A percentile compares a stretch with the other conserved stretches of the same genome.
These are phyloP conservation scores for Emericellopsis terricola DNA, from an alignment of 495 filamentous ascomycete genomes.

Conservation along the genomic window DNA sequence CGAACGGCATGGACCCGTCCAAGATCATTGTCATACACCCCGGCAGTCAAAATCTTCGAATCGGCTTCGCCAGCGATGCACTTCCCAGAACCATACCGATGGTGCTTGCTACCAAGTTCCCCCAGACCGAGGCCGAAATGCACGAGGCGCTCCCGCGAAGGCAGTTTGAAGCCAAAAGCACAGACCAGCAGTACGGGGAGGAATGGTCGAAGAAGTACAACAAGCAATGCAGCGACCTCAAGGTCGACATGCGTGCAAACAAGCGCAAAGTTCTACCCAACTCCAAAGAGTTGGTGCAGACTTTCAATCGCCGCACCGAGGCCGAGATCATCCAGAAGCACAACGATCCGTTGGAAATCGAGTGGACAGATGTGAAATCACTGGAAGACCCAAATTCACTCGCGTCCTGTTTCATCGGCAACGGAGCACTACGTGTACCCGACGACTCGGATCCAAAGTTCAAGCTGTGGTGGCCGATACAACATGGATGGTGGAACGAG, in stretches of 20 bases:
- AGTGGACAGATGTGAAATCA: slow-evolving; percentile 75
- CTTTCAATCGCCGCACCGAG: slow-evolving; percentile 67
- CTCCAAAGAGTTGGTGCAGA: slow-evolving; percentile 83
- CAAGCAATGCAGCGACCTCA: slow-evolving; percentile 70
- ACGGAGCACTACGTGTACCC: slow-evolving; percentile 66
- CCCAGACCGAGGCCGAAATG: slow-evolving; percentile 66
- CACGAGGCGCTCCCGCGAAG: slow-evolving; percentile 74
- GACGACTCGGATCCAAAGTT: slow-evolving; percentile 82
- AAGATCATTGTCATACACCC: slow-evolving; percentile 92
- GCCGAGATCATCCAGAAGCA: slow-evolving; percentile 81
- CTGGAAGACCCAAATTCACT: slow-evolving; percentile 30
- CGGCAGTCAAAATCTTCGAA: slow-evolving; percentile 92
- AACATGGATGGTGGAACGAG: slow-evolving; percentile 77
- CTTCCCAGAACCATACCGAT: slow-evolving; percentile 87
- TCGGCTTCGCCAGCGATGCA: slow-evolving; percentile 86
- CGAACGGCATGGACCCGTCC: slow-evolving; percentile 49
- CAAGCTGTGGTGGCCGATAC: slow-evolving; percentile 81
- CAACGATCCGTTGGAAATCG: slow-evolving; percentile 79
- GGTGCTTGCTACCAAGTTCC: slow-evolving; percentile 65
- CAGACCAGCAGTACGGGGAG: slow-evolving; percentile 72
- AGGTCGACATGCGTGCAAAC: slow-evolving; percentile 75
- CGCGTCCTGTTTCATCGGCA: slow-evolving; percentile 61
- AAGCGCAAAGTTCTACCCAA: slow-evolving; percentile 88
- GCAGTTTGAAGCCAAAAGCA: slow-evolving; percentile 48
- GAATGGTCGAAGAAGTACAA: slow-evolving; percentile 67